Conservation (phyloP, 2,329 filamentous ascomycete genomes). For the Fonsecaea nubica region DNA sequence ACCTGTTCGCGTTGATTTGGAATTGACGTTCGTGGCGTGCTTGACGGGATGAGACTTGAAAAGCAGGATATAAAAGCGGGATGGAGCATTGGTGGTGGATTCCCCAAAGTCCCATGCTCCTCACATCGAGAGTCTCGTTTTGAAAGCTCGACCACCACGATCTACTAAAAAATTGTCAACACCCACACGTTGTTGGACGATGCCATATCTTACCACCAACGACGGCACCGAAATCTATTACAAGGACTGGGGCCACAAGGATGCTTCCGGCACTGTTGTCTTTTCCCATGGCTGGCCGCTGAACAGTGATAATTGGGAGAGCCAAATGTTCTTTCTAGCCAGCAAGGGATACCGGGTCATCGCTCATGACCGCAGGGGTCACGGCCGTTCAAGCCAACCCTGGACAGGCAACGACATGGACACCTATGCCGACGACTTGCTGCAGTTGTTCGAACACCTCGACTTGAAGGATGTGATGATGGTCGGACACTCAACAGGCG, state of each 20-base stretch:
- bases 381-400: constrained; percentile 51
- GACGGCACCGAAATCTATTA: constrained; percentile 51
- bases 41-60: not conserved
- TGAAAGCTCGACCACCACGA: not conserved
- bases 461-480: constrained; percentile 46
- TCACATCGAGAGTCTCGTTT: not conserved
- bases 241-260: constrained; percentile 53
- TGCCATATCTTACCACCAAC: constrained; percentile 47
- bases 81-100: not conserved
- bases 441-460: constrained; percentile 47
- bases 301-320: constrained; percentile 51
- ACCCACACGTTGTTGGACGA: not conserved
- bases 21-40: not conserved
- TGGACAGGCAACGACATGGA: constrained; percentile 52
- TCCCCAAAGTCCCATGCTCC: not conserved
- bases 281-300: constrained; percentile 53
- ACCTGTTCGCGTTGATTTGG: not conserved
- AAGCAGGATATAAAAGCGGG: not conserved
- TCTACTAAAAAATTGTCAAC: not conserved
- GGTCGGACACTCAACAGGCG: constrained; percentile 52
- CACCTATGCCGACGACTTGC: constrained; percentile 50
- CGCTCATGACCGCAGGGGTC: constrained; percentile 46
- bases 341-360: constrained; percentile 49
- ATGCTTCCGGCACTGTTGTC: constrained; percentile 43
- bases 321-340: constrained; percentile 50